Evolutionary conservation across 805 yeast species (phyloP).

Genomic region (Saccharomycopsis javanensis): DNA sequence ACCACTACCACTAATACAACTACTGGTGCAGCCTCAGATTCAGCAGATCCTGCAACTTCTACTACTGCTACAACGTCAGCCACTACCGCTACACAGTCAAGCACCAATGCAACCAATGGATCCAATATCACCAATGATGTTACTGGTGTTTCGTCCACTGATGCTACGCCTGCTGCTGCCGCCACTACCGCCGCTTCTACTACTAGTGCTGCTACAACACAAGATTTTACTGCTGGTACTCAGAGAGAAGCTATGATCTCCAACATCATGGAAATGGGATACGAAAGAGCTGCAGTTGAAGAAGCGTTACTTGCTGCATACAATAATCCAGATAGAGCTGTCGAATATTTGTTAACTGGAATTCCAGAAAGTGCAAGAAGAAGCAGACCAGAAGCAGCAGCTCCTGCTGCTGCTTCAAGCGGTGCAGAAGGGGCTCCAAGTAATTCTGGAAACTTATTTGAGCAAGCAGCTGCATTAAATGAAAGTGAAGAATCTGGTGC

Average conservation of each 20-base stretch:
- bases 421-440: constrained; percentile 20
- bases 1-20: constrained; percentile 22
- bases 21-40: constrained; percentile 21
- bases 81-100: constrained; percentile 2
- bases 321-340: constrained; percentile 97
- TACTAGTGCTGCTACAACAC: constrained; percentile 6
- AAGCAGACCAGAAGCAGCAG: constrained; percentile 25
- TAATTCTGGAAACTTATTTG: constrained; percentile 30
- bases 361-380: constrained; percentile 52
- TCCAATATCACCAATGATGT: constrained; percentile 24
- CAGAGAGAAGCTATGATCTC: constrained; percentile 70
- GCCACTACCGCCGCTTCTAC: constrained; percentile 19
- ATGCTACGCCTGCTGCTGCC: constrained; percentile 20
- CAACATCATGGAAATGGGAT: constrained; percentile 94
- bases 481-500: constrained; percentile 18
- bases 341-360: constrained; percentile 86
- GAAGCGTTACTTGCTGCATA: constrained; percentile 89
- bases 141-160: constrained; percentile 22
- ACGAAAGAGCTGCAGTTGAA: constrained; percentile 78
- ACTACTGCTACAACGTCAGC: constrained; percentile 19
- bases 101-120: constrained; percentile 1
- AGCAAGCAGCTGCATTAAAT: constrained; percentile 35
- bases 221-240: constrained; percentile 66
- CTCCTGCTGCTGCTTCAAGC: constrained; percentile 21
- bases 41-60: constrained; percentile 20